phyloP scores from a whole-genome alignment of 495 filamentous ascomycete species.

The Bacidia rubella region DNA sequence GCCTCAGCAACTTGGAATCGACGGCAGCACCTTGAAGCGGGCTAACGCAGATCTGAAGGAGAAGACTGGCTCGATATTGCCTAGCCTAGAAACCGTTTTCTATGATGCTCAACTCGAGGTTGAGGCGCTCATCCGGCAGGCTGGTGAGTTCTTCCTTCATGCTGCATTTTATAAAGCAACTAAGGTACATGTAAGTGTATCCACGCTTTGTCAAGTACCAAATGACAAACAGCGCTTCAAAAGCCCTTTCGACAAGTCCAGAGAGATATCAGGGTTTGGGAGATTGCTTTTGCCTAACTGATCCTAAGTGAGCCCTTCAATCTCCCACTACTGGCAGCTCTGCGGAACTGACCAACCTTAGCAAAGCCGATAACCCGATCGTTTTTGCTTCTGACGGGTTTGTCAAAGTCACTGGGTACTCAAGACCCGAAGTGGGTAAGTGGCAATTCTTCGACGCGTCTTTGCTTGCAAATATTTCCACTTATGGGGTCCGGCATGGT shows the following conservation, averaged over 20 bases:
- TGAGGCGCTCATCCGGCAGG: constrained; percentile 28
- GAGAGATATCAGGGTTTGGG: constrained; percentile 27
- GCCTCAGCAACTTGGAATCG: constrained; percentile 28
- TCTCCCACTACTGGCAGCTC: not conserved
- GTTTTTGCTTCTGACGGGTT: constrained; percentile 39
- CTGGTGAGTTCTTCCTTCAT: not conserved
- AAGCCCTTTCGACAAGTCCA: constrained; percentile 25
- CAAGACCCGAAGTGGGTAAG: constrained; percentile 27
- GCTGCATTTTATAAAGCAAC: no score
- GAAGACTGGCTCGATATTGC: constrained; percentile 25
- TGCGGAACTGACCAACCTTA: not conserved
- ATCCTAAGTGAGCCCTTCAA: constrained; percentile 20
- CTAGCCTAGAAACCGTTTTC: constrained; percentile 33
- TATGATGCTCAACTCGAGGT: constrained; percentile 28
- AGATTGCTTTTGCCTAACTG: constrained; percentile 33
- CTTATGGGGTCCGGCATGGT: no score
- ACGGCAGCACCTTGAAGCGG: constrained; percentile 19
- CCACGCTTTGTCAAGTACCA: constrained; percentile 37
- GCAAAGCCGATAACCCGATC: constrained; percentile 36
- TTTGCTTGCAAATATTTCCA: no score
- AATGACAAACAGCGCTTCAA: constrained; percentile 27
- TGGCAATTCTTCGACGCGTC: not conserved
- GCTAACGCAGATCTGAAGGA: constrained; percentile 30
- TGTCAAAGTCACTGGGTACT: constrained; percentile 33
- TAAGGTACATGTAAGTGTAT: constrained; percentile 24